These are phyloP conservation scores for Gymnopilus dilepis DNA, from an alignment of 768 basidiomycete species.

Conservation along the genomic window DNA sequence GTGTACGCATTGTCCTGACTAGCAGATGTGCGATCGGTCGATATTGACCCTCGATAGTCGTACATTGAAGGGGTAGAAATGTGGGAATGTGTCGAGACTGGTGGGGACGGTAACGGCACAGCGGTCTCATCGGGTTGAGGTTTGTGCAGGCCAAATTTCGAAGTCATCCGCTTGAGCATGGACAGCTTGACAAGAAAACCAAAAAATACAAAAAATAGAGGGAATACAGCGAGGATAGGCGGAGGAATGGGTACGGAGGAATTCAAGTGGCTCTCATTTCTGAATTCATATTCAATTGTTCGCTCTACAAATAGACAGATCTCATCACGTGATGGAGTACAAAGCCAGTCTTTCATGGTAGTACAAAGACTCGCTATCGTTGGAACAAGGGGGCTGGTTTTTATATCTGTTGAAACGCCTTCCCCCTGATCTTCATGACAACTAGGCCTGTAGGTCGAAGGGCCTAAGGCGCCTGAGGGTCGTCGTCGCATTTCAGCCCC, in stretches of 20 bases:
- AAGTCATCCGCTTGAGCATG: constrained; percentile 59
- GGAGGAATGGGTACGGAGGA: constrained; percentile 7
- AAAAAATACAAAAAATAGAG: background rate
- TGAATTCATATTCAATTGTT: constrained; percentile 34
- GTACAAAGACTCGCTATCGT: constrained; percentile 21
- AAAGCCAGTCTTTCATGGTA: constrained; percentile 11
- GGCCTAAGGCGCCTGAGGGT: background rate
- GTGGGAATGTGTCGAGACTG: constrained; percentile 37
- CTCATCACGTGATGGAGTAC: constrained; percentile 22
- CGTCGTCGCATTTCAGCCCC: too few relatives aligned
- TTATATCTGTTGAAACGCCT: constrained; percentile 11
- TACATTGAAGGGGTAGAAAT: constrained; percentile 39
- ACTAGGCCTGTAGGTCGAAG: constrained; percentile 8
- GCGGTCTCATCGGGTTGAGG: constrained; percentile 26
- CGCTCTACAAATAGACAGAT: constrained; percentile 19
- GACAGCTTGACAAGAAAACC: constrained; percentile 17
- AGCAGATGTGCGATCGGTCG: constrained; percentile 66
- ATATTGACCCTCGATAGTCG: constrained; percentile 71
- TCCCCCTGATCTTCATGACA: constrained; percentile 21
- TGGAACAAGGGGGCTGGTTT: constrained; percentile 33
- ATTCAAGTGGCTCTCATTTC: constrained; percentile 15
- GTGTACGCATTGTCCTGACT: constrained; percentile 27
- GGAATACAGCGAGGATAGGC: constrained; percentile 13
- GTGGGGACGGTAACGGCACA: constrained; percentile 33
- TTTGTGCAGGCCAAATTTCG: constrained; percentile 46